These are phyloP conservation scores for Albatrellus ellisii DNA, from an alignment of 768 basidiomycete species.

Conservation along the genomic window DNA sequence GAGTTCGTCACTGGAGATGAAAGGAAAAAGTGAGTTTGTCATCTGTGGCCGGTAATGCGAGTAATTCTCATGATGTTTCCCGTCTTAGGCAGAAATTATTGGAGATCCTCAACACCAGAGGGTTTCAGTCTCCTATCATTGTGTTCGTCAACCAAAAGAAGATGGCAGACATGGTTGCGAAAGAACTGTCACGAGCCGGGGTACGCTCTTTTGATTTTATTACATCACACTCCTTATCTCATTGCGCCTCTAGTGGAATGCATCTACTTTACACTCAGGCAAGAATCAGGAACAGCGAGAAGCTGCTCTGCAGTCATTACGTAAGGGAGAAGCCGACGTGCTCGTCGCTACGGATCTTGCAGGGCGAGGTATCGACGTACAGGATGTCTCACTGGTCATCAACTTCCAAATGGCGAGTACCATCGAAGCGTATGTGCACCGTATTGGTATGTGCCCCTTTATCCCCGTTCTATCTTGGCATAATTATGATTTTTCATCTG, in stretches of 20 bases:
- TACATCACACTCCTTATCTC: not conserved
- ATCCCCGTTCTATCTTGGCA: not conserved
- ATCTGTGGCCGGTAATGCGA: not conserved
- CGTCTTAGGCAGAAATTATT: constrained; percentile 58
- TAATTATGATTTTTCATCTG: not conserved
- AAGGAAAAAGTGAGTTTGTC: constrained; percentile 77
- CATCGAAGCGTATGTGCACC: constrained; percentile 96
- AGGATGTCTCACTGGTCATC: constrained; percentile 90
- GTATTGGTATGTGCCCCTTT: constrained; percentile 59
- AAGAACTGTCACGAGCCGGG: constrained; percentile 81
- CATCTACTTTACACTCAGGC: constrained; percentile 89
- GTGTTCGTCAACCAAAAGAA: constrained; percentile 99
- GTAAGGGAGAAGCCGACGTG: constrained; percentile 76
- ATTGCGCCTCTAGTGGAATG: constrained; percentile 50
- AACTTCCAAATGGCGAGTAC: constrained; percentile 96
- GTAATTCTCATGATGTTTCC: not conserved
- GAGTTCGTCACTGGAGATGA: constrained; percentile 91
- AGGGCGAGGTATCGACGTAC: constrained; percentile 97
- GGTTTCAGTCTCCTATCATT: constrained; percentile 84
- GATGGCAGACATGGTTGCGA: constrained; percentile 95
- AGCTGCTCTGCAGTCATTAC: constrained; percentile 74
- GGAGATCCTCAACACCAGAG: constrained; percentile 85
- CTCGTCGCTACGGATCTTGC: constrained; percentile 96
- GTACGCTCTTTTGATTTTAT: constrained; percentile 31
- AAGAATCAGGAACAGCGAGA: constrained; percentile 98